These are phyloP conservation scores for Metahyphopichia silvanorum DNA, from an alignment of 805 yeast genomes.

Conservation along the genomic window DNA sequence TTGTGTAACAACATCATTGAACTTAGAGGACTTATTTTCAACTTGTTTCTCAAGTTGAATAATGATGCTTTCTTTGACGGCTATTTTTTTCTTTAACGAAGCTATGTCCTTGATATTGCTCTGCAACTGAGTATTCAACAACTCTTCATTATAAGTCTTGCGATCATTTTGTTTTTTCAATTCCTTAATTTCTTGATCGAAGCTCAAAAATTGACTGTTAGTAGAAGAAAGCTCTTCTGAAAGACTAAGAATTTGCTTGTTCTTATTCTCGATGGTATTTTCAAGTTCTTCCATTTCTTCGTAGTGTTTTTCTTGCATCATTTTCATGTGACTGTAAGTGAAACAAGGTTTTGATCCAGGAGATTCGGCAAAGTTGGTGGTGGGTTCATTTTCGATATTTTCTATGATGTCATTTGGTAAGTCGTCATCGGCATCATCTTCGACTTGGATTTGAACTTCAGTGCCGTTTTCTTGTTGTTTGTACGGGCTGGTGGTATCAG, in stretches of 20 bases:
- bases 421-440: conserved; percentile 9
- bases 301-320: conserved; percentile 19
- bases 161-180: conserved; percentile 11
- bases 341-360: conserved; percentile 33
- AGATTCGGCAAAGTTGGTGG: conserved; percentile 26
- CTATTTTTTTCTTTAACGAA: conserved; percentile 19
- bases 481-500: no score
- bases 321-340: conserved; percentile 22
- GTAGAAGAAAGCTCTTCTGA: conserved; percentile 13
- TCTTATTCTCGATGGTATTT: conserved; percentile 9
- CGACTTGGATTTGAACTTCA: not conserved
- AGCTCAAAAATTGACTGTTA: conserved; percentile 8
- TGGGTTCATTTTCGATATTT: conserved; percentile 22
- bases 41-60: conserved; percentile 6
- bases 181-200: conserved; percentile 15
- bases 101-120: conserved; percentile 25
- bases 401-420: not conserved
- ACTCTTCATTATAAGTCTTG: conserved; percentile 15
- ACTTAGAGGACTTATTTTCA: conserved; percentile 3
- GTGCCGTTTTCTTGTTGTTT: not conserved
- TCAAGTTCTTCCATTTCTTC: conserved; percentile 14
- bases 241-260: conserved; percentile 14
- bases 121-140: conserved; percentile 20
- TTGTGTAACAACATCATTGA: conserved; percentile 5
- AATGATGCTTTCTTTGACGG: conserved; percentile 10